These are phyloP conservation scores for Neurospora pannonica DNA, from an alignment of 495 filamentous ascomycete species.

Conservation along the genomic window DNA sequence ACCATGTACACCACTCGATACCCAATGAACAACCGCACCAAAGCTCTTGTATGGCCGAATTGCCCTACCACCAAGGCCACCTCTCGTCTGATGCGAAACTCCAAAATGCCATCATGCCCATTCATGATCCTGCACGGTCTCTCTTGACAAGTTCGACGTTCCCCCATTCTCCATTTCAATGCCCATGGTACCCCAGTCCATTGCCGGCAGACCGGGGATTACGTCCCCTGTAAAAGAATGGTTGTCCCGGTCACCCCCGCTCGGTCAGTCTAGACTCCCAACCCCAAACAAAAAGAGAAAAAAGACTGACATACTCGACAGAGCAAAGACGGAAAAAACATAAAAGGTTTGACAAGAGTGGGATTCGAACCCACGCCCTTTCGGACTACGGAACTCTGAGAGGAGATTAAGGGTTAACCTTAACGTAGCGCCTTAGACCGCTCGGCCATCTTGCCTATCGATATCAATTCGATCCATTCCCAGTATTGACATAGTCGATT, in stretches of 20 bases:
- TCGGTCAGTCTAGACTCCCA: neutral
- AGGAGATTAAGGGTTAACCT: slow-evolving; percentile 16
- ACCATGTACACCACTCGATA: neutral
- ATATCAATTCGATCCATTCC: neutral
- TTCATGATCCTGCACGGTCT: neutral
- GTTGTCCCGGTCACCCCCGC: neutral
- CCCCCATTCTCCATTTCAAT: neutral
- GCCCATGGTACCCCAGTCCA: neutral
- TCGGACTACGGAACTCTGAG: neutral
- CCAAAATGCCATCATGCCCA: neutral
- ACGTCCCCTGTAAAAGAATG: neutral
- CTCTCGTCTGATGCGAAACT: neutral
- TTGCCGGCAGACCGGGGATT: neutral
- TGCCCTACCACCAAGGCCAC: neutral
- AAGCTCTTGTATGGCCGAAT: neutral
- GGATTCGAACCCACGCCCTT: slow-evolving; percentile 13
- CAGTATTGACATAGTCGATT: neutral
- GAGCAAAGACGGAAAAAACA: neutral
- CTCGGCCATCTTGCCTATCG: slow-evolving; percentile 16
- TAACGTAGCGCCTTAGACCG: slow-evolving; percentile 21
- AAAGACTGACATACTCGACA: neutral
- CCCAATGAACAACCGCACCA: neutral
- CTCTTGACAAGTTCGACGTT: neutral
- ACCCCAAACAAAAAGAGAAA: neutral
- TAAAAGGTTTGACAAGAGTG: slow-evolving; percentile 5